A percentile compares a stretch with the other conserved stretches of the same genome.
Evolutionary conservation across 371 early-diverging fungal species (phyloP).

Genomic region (Rhizopus delemar): DNA sequence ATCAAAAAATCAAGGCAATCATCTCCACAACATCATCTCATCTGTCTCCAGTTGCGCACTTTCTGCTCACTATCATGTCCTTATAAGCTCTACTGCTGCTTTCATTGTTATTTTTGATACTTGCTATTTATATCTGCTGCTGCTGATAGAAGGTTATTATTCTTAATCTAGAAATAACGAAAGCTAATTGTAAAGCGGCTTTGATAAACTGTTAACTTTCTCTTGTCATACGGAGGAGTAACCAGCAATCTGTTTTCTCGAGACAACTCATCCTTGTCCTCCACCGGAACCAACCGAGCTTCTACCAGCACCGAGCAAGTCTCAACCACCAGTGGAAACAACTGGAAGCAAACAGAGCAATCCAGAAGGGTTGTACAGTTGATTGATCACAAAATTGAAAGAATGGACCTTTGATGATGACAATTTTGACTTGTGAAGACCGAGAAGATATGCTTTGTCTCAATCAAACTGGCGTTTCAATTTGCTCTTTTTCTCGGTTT

Average conservation of each 20-base stretch:
- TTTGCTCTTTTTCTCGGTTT: background rate
- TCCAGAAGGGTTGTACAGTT: constrained; percentile 2
- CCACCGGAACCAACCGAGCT: background rate
- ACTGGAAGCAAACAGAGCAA: constrained; percentile 3
- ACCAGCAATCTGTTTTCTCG: background rate
- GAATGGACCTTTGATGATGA: background rate
- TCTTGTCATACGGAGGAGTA: background rate
- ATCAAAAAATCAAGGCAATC: constrained; percentile 11
- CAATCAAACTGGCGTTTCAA: background rate
- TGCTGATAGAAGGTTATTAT: background rate
- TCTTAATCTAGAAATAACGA: background rate
- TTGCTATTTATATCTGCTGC: constrained; percentile 2
- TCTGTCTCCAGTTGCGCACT: constrained; percentile 6
- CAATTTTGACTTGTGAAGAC: constrained; percentile 1
- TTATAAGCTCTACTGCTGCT: constrained; percentile 10
- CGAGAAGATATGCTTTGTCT: constrained; percentile 8
- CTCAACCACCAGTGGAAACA: constrained; percentile 1
- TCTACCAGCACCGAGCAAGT: background rate
- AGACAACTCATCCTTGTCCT: background rate
- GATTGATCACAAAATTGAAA: constrained; percentile 3
- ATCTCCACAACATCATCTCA: background rate
- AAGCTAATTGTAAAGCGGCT: background rate
- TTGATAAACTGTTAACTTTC: background rate
- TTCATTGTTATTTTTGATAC: background rate
- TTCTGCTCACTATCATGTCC: constrained; percentile 16